Percentiles rank a stretch among this genome's conserved stretches.
These are phyloP conservation scores for Ilex aquifolium DNA, from an alignment of 257 asterid genomes.

Conservation along the genomic window DNA sequence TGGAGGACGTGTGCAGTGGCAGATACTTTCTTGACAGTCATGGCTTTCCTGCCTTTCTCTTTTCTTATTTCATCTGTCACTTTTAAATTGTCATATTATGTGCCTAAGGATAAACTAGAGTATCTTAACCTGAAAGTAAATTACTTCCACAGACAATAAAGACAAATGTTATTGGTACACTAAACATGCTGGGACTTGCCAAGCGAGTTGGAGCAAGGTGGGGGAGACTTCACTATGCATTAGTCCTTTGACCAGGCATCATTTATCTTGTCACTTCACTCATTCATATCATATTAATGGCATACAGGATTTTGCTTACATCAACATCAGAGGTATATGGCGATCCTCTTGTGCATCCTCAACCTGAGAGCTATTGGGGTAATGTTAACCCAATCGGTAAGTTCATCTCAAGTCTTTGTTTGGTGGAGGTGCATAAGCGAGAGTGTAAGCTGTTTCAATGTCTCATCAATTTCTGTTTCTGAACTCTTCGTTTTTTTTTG, in stretches of 20 bases:
- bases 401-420: neutral
- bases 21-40: no score
- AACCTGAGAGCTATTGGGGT: neutral
- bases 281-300: neutral
- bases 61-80: neutral
- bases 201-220: no score
- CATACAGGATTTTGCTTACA: neutral
- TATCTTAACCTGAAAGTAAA: neutral
- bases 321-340: slow-evolving; percentile 1
- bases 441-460: no score
- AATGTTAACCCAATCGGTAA: neutral
- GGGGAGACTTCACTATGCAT: no score
- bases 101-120: neutral
- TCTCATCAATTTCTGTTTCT: no score
- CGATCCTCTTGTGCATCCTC: neutral
- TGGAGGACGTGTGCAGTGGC: no score
- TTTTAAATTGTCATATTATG: neutral
- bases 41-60: no score
- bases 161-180: neutral
- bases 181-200: neutral
- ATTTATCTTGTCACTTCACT: neutral
- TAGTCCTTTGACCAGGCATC: neutral
- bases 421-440: no score
- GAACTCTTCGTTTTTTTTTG: no score
- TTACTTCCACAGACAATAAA: neutral